phyloP scores from a whole-genome alignment of 129 eudicot genomes.

The Gnaphalium uliginosum region DNA sequence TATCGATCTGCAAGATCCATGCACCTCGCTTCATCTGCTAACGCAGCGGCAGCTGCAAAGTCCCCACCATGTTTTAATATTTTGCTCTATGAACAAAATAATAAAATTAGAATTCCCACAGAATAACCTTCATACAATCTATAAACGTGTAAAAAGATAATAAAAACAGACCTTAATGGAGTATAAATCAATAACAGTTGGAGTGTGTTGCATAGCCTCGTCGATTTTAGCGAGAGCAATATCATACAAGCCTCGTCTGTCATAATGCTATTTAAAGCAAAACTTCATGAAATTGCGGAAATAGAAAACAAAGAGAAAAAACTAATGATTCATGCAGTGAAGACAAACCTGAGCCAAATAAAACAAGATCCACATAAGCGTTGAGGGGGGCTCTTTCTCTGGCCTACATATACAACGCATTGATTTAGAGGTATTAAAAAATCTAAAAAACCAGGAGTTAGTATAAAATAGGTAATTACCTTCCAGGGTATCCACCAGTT shows the following conservation, averaged over 20 bases:
- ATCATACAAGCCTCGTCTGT: conserved; percentile 68
- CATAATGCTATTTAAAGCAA: conserved; percentile 73
- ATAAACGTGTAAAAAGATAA: neutral
- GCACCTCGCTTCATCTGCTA: conserved; percentile 99
- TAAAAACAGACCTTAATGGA: conserved; percentile 59
- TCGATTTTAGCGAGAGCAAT: conserved; percentile 78
- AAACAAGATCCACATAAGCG: conserved; percentile 91
- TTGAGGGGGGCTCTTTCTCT: conserved; percentile 96
- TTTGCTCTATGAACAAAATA: conserved; percentile 55
- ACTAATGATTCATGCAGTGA: conserved; percentile 4
- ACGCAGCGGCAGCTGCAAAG: conserved; percentile 84
- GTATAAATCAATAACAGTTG: conserved; percentile 92
- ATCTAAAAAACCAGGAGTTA: neutral
- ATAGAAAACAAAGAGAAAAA: neutral
- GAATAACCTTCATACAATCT: neutral
- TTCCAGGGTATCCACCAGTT: conserved; percentile 78
- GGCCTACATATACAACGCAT: conserved; percentile 42
- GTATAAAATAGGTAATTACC: conserved; percentile 40
- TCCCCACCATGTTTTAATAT: conserved; percentile 95
- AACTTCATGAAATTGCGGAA: conserved; percentile 20
- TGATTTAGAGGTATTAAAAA: neutral
- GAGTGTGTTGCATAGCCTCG: conserved; percentile 91
- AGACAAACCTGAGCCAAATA: conserved; percentile 76
- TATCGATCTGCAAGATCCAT: conserved; percentile 99
- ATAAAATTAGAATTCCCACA: conserved; percentile 3